A percentile compares a stretch with the other conserved stretches of the same genome.
Conservation (phyloP, 2,329 filamentous ascomycete genomes). For the Penicillium sp. region DNA sequence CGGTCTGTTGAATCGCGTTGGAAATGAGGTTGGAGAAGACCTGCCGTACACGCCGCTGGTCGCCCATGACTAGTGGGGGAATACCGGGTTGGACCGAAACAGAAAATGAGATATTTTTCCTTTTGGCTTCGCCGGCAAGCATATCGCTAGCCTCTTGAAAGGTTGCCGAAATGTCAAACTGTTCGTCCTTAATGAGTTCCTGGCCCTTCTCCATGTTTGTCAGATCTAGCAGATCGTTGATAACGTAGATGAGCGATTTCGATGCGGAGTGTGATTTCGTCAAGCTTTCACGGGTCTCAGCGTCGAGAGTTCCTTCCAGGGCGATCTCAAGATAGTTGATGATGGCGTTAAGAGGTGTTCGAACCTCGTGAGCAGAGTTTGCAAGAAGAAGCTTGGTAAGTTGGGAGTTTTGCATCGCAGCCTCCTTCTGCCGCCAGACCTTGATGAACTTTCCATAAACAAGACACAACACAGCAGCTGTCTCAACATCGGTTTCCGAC, state of each 20-base stretch:
- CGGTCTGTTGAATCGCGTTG: conserved; percentile 82
- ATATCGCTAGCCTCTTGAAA: conserved; percentile 77
- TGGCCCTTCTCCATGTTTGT: conserved; percentile 87
- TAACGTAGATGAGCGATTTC: conserved; percentile 90
- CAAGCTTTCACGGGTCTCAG: conserved; percentile 83
- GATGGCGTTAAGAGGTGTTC: conserved; percentile 88
- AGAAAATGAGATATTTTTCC: conserved; percentile 74
- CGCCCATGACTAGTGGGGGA: conserved; percentile 72
- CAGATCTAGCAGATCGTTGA: conserved; percentile 86
- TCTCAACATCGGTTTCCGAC: conserved; percentile 88
- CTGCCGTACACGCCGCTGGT: conserved; percentile 79
- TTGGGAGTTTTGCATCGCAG: conserved; percentile 78
- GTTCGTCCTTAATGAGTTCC: conserved; percentile 76
- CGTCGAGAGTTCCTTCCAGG: conserved; percentile 76
- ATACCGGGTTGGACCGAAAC: conserved; percentile 70
- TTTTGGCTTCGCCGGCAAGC: conserved; percentile 72
- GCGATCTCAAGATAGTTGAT: conserved; percentile 95
- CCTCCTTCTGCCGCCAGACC: conserved; percentile 90
- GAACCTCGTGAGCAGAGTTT: conserved; percentile 89
- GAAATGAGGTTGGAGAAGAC: conserved; percentile 81
- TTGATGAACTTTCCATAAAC: conserved; percentile 92
- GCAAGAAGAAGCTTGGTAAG: conserved; percentile 78
- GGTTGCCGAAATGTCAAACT: conserved; percentile 72
- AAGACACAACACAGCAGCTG: conserved; percentile 81
- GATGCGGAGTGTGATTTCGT: conserved; percentile 86